These are phyloP conservation scores for Calonectria pseudoturangicola DNA, from an alignment of 2,329 filamentous ascomycete species.

Conservation along the genomic window DNA sequence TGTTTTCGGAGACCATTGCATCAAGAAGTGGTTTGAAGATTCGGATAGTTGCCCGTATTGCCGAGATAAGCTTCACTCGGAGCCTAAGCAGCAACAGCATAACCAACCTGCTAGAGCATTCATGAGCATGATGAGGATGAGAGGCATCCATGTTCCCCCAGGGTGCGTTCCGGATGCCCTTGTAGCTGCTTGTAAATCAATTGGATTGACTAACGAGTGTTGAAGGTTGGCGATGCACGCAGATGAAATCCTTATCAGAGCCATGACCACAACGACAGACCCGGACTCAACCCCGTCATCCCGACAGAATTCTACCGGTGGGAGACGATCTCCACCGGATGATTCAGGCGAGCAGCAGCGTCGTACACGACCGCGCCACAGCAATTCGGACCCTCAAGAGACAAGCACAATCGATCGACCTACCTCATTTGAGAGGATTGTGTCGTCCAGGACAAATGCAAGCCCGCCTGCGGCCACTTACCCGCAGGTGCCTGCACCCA, in stretches of 20 bases:
- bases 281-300: slow-evolving; percentile 40
- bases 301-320: slow-evolving; percentile 41
- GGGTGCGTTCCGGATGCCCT: slow-evolving; percentile 46
- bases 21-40: slow-evolving; percentile 79
- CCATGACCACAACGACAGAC: slow-evolving; percentile 35
- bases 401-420: slow-evolving; percentile 11
- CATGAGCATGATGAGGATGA: slow-evolving; percentile 57
- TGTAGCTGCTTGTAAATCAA: background rate
- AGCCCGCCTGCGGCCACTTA: background rate
- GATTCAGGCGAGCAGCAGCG: slow-evolving; percentile 55
- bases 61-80: slow-evolving; percentile 75
- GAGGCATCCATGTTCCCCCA: slow-evolving; percentile 47
- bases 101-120: slow-evolving; percentile 53
- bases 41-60: slow-evolving; percentile 79
- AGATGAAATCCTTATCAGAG: slow-evolving; percentile 50
- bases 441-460: slow-evolving; percentile 9
- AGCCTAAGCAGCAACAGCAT: slow-evolving; percentile 56
- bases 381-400: slow-evolving; percentile 39
- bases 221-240: slow-evolving; percentile 39
- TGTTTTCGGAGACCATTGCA: slow-evolving; percentile 78
- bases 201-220: slow-evolving; percentile 36
- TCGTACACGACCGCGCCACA: slow-evolving; percentile 55
- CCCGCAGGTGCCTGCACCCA: slow-evolving; percentile 4
- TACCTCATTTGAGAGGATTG: slow-evolving; percentile 5
- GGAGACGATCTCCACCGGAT: slow-evolving; percentile 55